phyloP scores from a whole-genome alignment of 2,329 filamentous ascomycete genomes.

The Cryphonectria nitschkei region DNA sequence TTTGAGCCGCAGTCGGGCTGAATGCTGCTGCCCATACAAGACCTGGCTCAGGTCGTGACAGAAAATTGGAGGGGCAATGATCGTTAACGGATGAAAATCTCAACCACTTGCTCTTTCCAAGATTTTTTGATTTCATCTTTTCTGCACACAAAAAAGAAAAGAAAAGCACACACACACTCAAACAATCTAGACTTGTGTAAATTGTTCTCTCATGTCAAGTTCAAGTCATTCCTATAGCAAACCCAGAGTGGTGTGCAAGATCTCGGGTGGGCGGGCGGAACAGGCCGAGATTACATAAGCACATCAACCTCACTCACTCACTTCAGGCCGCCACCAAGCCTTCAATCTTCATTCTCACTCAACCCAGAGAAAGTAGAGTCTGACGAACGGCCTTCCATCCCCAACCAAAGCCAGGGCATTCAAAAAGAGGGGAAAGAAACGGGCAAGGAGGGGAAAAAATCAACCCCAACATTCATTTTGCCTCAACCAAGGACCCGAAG shows the following conservation, averaged over 20 bases:
- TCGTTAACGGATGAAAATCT: background rate
- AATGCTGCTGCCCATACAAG: background rate
- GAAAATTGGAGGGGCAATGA: background rate
- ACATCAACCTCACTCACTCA: background rate
- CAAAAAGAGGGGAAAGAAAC: background rate
- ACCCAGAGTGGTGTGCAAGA: background rate
- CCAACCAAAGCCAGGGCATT: background rate
- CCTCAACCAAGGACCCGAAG: too few relatives aligned
- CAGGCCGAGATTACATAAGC: conserved; percentile 19
- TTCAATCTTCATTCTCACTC: background rate
- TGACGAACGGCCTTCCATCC: background rate
- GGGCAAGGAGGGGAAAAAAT: background rate
- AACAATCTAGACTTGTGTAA: too few relatives aligned
- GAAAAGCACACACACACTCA: too few relatives aligned
- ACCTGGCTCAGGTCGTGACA: background rate
- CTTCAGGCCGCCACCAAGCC: background rate
- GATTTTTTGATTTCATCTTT: too few relatives aligned
- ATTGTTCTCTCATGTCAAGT: too few relatives aligned
- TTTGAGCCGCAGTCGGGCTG: background rate
- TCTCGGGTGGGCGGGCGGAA: background rate
- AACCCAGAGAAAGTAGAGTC: background rate
- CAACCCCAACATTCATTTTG: background rate
- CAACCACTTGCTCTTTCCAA: background rate
- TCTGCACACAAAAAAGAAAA: too few relatives aligned
- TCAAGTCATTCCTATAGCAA: too few relatives aligned